Base-by-base conservation (phyloP, 257 asterid species). In the Nicotiana tomentosiformis region DNA sequence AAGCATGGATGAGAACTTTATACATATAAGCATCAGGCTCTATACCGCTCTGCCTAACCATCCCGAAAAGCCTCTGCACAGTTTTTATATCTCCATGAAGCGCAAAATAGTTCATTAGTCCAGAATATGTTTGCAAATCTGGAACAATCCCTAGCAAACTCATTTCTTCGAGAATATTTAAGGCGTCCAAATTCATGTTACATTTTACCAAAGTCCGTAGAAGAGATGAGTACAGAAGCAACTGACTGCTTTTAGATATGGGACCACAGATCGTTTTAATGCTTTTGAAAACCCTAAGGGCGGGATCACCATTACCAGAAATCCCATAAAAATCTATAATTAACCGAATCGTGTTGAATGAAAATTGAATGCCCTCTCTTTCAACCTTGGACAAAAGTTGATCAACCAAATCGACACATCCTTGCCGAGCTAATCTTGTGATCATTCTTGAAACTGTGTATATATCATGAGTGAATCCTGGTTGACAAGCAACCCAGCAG, bases 41-140 rank as follows among this genome's bases (percentile, higher is more conserved):
- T 85, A 96, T 79, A 66, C 89, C 91, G 33, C 97, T 83, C 88
- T 92, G 98, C 66, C 88, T 90, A 33, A 92, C 93, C 97, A 94
- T 92, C 37, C 93, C 97, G 58, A 96, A 90, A 69, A 96, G 93
- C 80, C 92, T 87, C 67, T 96, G 98, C 78, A 96, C 97, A 0
- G 93, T 93, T 86, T 90, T 93, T 55, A 94, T 88, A 79, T 96
- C 97, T 32, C 98, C 97, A 79, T 90, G 87, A 80, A 91, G 91
- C 10, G 98, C 99, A 80, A 94, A 96, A 87, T 96, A 91, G 87
- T 90, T 94, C 97, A 96, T 92, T 88, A 96, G 82, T 30, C 98
- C 98, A 1, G 98, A 90, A 88, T 90, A 93, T 3, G 97, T 94
- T 74, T 93, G 99, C 8, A 88, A 17, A 82, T 94, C 97, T 5